Conservation (phyloP, 2,329 filamentous ascomycete species). For the Beauveria varroae region DNA sequence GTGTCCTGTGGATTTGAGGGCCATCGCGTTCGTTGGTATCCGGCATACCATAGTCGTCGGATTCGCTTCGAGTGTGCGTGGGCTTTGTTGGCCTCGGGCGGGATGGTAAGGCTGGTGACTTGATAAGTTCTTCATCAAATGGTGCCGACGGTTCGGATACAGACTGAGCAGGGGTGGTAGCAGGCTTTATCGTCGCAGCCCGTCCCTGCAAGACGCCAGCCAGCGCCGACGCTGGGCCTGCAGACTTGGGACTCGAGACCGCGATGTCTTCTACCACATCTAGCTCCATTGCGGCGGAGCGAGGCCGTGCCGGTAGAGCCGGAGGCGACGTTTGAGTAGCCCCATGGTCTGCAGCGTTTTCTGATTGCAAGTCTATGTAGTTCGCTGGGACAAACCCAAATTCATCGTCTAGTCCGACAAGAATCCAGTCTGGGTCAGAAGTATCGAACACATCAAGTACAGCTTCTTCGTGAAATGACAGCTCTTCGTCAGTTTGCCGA, state of each 20-base stretch:
- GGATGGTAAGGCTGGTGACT: slow-evolving; percentile 33
- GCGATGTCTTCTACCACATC: slow-evolving; percentile 23
- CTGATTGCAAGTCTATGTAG: slow-evolving; percentile 71
- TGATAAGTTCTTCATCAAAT: slow-evolving; percentile 23
- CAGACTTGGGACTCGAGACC: slow-evolving; percentile 18
- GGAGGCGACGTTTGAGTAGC: slow-evolving; percentile 30
- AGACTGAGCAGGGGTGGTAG: slow-evolving; percentile 1
- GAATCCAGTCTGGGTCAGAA: slow-evolving; percentile 91
- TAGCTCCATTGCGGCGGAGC: slow-evolving; percentile 24
- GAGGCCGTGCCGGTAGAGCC: slow-evolving; percentile 36
- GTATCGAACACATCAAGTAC: slow-evolving; percentile 78
- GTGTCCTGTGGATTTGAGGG: slow-evolving; percentile 46
- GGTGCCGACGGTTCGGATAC: neutral
- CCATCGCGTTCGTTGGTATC: slow-evolving; percentile 24
- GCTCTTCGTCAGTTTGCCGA: slow-evolving; percentile 92
- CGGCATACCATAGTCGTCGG: slow-evolving; percentile 28
- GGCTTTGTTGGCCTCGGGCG: slow-evolving; percentile 21
- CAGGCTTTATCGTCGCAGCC: slow-evolving; percentile 18
- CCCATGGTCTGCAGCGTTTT: slow-evolving; percentile 34
- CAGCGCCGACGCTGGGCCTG: slow-evolving; percentile 46
- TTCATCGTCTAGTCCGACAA: slow-evolving; percentile 76
- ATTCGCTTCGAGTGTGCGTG: slow-evolving; percentile 14
- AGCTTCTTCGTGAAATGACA: slow-evolving; percentile 89
- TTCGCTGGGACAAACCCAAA: slow-evolving; percentile 94
- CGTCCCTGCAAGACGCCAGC: slow-evolving; percentile 48